Conservation (phyloP, 208 protist genomes). For the Acanthamoeba culbertsoni region DNA sequence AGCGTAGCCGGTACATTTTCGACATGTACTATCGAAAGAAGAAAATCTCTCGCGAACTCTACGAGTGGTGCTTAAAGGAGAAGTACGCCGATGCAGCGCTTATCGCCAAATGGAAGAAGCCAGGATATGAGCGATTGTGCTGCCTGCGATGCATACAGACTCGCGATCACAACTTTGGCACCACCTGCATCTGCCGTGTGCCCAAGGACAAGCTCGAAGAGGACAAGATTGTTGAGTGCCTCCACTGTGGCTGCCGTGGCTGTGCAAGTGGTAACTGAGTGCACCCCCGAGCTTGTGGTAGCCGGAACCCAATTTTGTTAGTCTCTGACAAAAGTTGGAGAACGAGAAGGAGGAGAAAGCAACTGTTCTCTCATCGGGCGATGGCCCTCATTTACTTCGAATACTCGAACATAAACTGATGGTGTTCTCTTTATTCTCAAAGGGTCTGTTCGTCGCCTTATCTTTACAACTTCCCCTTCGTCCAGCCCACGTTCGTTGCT, state of each 20-base stretch:
- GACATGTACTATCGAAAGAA: constrained; percentile 85
- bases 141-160: constrained; percentile 86
- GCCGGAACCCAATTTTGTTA: too few relatives aligned
- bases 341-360: too few relatives aligned
- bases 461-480: too few relatives aligned
- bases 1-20: constrained; percentile 85
- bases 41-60: constrained; percentile 84
- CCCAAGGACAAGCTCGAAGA: constrained; percentile 78
- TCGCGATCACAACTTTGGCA: constrained; percentile 80
- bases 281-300: not conserved
- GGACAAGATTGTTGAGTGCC: constrained; percentile 80
- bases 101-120: constrained; percentile 91
- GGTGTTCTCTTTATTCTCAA: too few relatives aligned
- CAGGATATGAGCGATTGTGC: constrained; percentile 86
- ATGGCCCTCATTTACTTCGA: too few relatives aligned
- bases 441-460: too few relatives aligned
- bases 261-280: constrained; percentile 66
- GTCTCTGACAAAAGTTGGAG: too few relatives aligned
- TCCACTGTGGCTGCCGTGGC: constrained; percentile 84
- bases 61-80: constrained; percentile 86
- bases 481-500: too few relatives aligned
- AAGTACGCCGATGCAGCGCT: constrained; percentile 84
- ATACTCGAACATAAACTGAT: too few relatives aligned
- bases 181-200: constrained; percentile 86
- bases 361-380: too few relatives aligned